Evolutionary conservation across 805 yeast species (phyloP).

Genomic region (Metschnikowia shivogae): DNA sequence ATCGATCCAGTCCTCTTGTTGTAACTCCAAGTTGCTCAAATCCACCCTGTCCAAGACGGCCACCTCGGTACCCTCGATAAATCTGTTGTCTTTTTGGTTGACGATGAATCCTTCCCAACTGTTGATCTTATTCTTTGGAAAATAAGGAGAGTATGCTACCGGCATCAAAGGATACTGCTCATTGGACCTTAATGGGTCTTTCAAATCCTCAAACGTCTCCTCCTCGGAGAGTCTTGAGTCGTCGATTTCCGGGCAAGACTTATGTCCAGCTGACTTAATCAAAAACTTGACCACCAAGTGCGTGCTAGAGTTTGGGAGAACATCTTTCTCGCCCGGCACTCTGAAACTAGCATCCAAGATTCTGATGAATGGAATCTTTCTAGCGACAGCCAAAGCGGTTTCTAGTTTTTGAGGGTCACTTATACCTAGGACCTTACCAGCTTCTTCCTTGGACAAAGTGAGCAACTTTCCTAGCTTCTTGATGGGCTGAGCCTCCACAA

Average conservation of each 20-base stretch:
- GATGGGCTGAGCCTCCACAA: constrained; percentile 42
- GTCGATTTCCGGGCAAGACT: constrained; percentile 47
- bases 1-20: constrained; percentile 49
- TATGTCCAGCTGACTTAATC: constrained; percentile 68
- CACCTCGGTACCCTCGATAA: constrained; percentile 61
- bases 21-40: constrained; percentile 49
- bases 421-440: constrained; percentile 54
- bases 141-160: constrained; percentile 65
- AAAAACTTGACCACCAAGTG: constrained; percentile 74
- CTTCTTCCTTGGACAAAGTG: constrained; percentile 53
- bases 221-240: constrained; percentile 47
- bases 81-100: constrained; percentile 73
- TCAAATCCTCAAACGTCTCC: constrained; percentile 60
- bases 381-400: constrained; percentile 52
- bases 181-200: constrained; percentile 66
- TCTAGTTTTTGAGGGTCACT: constrained; percentile 42
- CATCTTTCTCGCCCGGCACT: constrained; percentile 80
- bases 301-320: constrained; percentile 62
- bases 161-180: constrained; percentile 69
- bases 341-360: constrained; percentile 66
- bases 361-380: constrained; percentile 63
- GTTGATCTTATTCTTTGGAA: constrained; percentile 53
- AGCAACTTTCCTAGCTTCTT: constrained; percentile 67
- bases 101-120: constrained; percentile 67
- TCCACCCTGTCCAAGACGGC: constrained; percentile 48